Conservation (phyloP, 176 grass and related monocot species). For the Phoenix roebelenii region DNA sequence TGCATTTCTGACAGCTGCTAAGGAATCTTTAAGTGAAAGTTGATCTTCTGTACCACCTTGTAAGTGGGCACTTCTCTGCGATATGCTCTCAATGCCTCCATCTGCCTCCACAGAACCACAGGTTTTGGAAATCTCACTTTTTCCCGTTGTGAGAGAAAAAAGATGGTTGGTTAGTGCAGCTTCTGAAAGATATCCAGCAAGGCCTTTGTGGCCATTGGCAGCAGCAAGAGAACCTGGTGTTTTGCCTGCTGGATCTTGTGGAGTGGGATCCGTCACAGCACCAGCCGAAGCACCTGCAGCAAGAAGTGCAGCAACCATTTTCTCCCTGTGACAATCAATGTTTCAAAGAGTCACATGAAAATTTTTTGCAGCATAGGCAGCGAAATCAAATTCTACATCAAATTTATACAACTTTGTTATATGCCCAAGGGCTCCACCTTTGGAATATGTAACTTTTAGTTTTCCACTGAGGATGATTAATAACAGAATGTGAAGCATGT, state of each 20-base stretch:
- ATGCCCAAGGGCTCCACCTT: too few species aligned
- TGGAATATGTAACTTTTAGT: too few species aligned
- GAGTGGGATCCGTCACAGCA: constrained; percentile 61
- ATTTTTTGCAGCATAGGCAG: too few species aligned
- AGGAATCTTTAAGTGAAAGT: constrained; percentile 66
- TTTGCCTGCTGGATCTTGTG: constrained; percentile 52
- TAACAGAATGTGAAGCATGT: too few species aligned
- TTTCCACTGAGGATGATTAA: too few species aligned
- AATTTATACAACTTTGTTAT: too few species aligned
- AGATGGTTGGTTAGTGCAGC: constrained; percentile 52
- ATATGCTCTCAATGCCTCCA: constrained; percentile 37
- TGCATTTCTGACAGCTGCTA: constrained; percentile 60
- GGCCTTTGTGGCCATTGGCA: constrained; percentile 58
- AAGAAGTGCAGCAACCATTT: constrained; percentile 62
- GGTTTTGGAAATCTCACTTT: constrained; percentile 11
- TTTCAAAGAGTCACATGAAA: too few species aligned
- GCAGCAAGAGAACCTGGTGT: constrained; percentile 61
- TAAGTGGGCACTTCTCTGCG: constrained; percentile 35
- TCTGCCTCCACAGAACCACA: constrained; percentile 11
- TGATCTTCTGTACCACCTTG: constrained; percentile 59
- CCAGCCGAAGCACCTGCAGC: constrained; percentile 53
- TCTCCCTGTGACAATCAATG: constrained; percentile 32
- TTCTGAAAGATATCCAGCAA: constrained; percentile 94
- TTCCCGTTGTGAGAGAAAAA: constrained; percentile 42
- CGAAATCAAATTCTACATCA: too few species aligned